Base-by-base conservation (phyloP, 1,284 basidiomycete genomes). In the Ustilago vetiveriae region DNA sequence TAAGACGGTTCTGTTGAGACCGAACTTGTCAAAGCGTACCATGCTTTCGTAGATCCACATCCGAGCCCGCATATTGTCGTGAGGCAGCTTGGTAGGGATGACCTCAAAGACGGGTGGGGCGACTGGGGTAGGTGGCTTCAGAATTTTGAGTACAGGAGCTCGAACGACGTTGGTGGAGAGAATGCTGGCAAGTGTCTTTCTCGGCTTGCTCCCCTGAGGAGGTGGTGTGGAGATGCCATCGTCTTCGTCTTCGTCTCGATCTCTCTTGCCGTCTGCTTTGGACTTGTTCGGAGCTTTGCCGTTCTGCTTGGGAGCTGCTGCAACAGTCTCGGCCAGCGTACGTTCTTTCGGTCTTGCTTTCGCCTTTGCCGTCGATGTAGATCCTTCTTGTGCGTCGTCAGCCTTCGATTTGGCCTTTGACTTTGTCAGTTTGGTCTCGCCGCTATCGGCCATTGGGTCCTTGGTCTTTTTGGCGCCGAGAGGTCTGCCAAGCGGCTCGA, bases 11-110 rank as follows among this genome's bases (percentile, higher is more conserved):
- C 62, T 50, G 37, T 48, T 58, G 42, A 75, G 58, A 11, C 65
- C 55, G 41, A 76, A 66, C 45, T 72, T 59, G 58, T 74, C 74
- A 42, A 76, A 76, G 41, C 75, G 72, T 1, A 75, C 60, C 43
- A 76, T 58, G 47, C 65, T 68, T 45, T 76, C 75, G 57, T 76
- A 76, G 48, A 76, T 65, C 73, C 74, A 76, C 49, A 74, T 73
- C 21, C 75, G 57, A 7, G 64, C 75, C n/a, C 67, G 58, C 40
- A 76, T 46, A 42, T 76, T 76, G 26, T 67, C 70, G 14, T 56
- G 41, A 30, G 63, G 66, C 16, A 76, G 50, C 30, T 52, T 56
- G 36, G 70, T 76, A 6, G 62, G 27, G 40, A 75, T 75, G 23
- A 54, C 39, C 32, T 72, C 57, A 10, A 75, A 51, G 13, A 40